Evolutionary conservation across 352 stramenopile genomes (phyloP).

Genomic region (Globisporangium lucens): DNA sequence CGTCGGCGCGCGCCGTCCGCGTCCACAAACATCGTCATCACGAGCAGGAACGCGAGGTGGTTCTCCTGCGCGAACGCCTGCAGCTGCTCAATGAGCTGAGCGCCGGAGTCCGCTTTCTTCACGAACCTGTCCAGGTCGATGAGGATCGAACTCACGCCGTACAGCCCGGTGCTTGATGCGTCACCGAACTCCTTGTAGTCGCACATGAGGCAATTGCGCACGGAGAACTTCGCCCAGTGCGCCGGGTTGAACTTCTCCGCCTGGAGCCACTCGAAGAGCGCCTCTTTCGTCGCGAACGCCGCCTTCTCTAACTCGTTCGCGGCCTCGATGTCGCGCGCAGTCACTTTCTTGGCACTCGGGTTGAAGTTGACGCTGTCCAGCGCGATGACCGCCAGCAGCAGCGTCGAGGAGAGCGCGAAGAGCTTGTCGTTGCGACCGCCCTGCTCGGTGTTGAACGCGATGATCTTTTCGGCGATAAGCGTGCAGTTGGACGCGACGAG

Average conservation of each 20-base stretch:
- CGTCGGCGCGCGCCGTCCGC: slow-evolving; percentile 37
- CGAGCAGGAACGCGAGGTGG: slow-evolving; percentile 52
- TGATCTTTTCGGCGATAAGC: slow-evolving; percentile 67
- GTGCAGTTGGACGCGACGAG: slow-evolving; percentile 76
- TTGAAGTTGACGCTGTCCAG: slow-evolving; percentile 82
- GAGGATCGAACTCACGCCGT: slow-evolving; percentile 63
- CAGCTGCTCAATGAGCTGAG: slow-evolving; percentile 29
- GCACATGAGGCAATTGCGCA: slow-evolving; percentile 65
- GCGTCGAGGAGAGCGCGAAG: slow-evolving; percentile 49
- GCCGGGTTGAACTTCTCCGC: slow-evolving; percentile 59
- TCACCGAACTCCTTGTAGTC: slow-evolving; percentile 78
- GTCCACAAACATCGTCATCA: slow-evolving; percentile 67
- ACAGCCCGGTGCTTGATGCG: slow-evolving; percentile 15
- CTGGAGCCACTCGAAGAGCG: slow-evolving; percentile 67
- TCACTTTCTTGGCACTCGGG: slow-evolving; percentile 75
- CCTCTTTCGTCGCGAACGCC: slow-evolving; percentile 39
- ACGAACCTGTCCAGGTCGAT: slow-evolving; percentile 54
- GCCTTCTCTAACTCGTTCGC: slow-evolving; percentile 38
- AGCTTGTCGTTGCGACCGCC: slow-evolving; percentile 7
- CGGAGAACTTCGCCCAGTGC: slow-evolving; percentile 61
- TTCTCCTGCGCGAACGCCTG: slow-evolving; percentile 43
- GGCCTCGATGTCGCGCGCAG: slow-evolving; percentile 43
- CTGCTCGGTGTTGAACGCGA: slow-evolving; percentile 14
- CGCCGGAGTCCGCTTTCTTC: slow-evolving; percentile 31
- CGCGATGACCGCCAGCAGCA: slow-evolving; percentile 77